phyloP scores from a whole-genome alignment of 108 stramenopile genomes.

The Chaetoceros tenuissimus region DNA sequence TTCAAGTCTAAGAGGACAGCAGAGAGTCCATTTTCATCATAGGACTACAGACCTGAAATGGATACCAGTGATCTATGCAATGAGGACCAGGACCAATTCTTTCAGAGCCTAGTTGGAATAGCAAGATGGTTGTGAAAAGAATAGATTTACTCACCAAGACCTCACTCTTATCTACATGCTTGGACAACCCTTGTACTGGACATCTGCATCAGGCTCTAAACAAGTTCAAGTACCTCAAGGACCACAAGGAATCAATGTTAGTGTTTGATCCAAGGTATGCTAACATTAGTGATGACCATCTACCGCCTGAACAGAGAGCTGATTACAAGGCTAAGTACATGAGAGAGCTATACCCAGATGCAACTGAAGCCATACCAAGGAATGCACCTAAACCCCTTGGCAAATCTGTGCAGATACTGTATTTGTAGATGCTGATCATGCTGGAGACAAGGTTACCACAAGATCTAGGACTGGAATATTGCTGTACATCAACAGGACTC shows the following conservation, averaged over 20 bases:
- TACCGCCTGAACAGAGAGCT: neutral
- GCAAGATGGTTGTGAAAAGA: slow-evolving; percentile 22
- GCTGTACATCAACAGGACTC: slow-evolving; percentile 41
- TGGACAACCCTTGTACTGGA: slow-evolving; percentile 16
- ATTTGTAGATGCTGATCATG: slow-evolving; percentile 53
- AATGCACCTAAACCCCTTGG: slow-evolving; percentile 18
- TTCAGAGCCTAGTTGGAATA: slow-evolving; percentile 9
- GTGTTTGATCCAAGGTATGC: slow-evolving; percentile 19
- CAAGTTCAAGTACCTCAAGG: slow-evolving; percentile 28
- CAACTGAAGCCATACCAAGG: slow-evolving; percentile 8
- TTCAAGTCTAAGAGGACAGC: no score
- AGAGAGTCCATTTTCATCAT: no score
- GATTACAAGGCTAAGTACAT: neutral
- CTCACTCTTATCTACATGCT: slow-evolving; percentile 19
- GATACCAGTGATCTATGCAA: slow-evolving; percentile 4
- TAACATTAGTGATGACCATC: no score
- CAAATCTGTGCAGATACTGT: slow-evolving; percentile 5
- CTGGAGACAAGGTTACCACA: slow-evolving; percentile 30
- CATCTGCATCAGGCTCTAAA: slow-evolving; percentile 27
- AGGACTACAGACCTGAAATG: slow-evolving; percentile 10
- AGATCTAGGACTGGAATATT: slow-evolving; percentile 46
- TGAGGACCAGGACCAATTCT: neutral
- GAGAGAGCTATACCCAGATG: slow-evolving; percentile 10
- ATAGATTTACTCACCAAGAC: slow-evolving; percentile 16
- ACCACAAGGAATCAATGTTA: neutral